Conservation (phyloP, 345 rosid genomes). For the Murraya koenigii region DNA sequence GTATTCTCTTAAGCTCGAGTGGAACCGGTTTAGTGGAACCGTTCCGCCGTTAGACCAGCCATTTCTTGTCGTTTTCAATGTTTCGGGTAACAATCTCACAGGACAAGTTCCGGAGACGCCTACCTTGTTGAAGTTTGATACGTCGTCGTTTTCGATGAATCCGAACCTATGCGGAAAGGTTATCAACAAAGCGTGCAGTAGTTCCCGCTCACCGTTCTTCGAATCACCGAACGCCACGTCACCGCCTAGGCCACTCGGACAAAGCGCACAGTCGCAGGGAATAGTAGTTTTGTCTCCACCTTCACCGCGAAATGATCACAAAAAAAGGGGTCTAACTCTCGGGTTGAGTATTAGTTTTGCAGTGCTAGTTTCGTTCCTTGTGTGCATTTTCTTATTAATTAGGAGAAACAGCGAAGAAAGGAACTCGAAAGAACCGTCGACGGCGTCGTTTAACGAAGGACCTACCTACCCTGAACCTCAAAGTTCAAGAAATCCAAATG, state of each 20-base stretch:
- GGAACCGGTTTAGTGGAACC: slow-evolving; percentile 61
- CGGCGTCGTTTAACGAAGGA: neutral
- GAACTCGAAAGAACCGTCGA: slow-evolving; percentile 9
- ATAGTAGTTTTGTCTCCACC: slow-evolving; percentile 39
- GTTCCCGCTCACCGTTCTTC: slow-evolving; percentile 63
- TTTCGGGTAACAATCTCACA: slow-evolving; percentile 74
- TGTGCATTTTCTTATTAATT: slow-evolving; percentile 40
- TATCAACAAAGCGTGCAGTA: slow-evolving; percentile 52
- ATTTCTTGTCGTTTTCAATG: slow-evolving; percentile 47
- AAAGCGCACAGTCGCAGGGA: slow-evolving; percentile 58
- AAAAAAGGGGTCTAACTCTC: slow-evolving; percentile 33
- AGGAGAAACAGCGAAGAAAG: slow-evolving; percentile 28
- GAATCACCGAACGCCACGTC: slow-evolving; percentile 35
- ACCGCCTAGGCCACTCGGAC: slow-evolving; percentile 55
- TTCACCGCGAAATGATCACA: slow-evolving; percentile 34
- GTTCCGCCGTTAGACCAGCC: slow-evolving; percentile 78
- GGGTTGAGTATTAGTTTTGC: slow-evolving; percentile 53
- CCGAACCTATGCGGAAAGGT: slow-evolving; percentile 86
- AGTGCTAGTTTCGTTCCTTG: slow-evolving; percentile 37
- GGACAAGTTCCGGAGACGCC: slow-evolving; percentile 68
- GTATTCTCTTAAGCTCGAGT: slow-evolving; percentile 57
- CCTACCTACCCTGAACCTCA: neutral
- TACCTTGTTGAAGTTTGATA: slow-evolving; percentile 55
- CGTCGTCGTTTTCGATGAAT: slow-evolving; percentile 57
- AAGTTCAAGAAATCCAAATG: neutral